A percentile compares a stretch with the other conserved stretches of the same genome.
Evolutionary conservation across 1,139 yeast genomes (phyloP).

Genomic region (Saccharomycopsis crataegensis): DNA sequence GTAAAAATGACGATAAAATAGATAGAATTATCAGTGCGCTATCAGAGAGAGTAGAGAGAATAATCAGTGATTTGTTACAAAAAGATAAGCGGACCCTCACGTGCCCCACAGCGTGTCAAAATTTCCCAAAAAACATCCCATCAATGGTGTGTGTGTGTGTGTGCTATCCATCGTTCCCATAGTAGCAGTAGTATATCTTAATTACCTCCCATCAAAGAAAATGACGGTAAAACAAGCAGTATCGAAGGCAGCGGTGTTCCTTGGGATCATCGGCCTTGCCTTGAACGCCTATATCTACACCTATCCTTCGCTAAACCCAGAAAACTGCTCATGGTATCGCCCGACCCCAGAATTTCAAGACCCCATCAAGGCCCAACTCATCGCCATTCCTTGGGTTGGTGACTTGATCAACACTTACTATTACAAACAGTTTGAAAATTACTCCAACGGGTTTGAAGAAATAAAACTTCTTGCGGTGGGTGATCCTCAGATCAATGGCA

Average conservation of each 20-base stretch:
- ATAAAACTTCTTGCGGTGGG: conserved; percentile 75
- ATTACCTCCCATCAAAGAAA: too few relatives aligned
- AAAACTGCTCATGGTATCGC: conserved; percentile 52
- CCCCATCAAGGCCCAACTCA: conserved; percentile 6
- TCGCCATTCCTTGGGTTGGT: conserved; percentile 30
- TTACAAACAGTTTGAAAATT: conserved; percentile 21
- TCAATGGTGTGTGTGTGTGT: too few relatives aligned
- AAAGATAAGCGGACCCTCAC: too few relatives aligned
- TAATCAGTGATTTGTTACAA: too few relatives aligned
- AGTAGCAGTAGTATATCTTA: too few relatives aligned
- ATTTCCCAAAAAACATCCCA: too few relatives aligned
- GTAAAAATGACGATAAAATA: not conserved
- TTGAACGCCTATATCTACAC: conserved; percentile 60
- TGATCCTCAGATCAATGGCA: conserved; percentile 94
- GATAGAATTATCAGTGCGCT: too few relatives aligned
- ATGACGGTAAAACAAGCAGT: not conserved
- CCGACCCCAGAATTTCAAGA: conserved; percentile 20
- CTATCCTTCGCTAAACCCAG: conserved; percentile 56
- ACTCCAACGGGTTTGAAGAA: conserved; percentile 29
- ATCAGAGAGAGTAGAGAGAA: too few relatives aligned
- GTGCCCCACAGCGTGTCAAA: too few relatives aligned
- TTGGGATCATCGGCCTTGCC: conserved; percentile 35
- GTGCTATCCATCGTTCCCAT: too few relatives aligned
- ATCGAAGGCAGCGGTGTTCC: conserved; percentile 22
- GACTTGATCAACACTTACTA: conserved; percentile 29